A percentile compares a stretch with the other conserved stretches of the same genome.
Evolutionary conservation across 1,139 yeast species (phyloP).

Genomic region (Candida sanyaensis): DNA sequence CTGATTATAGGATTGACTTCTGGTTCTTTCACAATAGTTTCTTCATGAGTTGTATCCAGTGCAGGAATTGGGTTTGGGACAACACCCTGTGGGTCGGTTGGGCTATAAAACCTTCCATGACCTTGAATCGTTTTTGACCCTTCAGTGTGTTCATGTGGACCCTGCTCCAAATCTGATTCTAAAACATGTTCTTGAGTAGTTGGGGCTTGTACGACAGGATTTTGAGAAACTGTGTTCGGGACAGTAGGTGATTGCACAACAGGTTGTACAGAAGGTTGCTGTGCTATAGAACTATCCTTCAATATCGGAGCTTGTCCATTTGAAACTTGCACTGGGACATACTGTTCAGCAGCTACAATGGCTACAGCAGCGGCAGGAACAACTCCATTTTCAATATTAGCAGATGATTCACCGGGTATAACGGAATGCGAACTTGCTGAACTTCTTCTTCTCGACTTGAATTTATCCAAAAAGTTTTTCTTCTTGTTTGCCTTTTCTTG

Average conservation of each 20-base stretch:
- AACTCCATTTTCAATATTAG: neutral
- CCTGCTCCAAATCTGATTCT: neutral
- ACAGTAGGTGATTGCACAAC: neutral
- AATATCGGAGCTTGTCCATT: too few species aligned
- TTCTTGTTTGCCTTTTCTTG: conserved; percentile 15
- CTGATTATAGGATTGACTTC: too few species aligned
- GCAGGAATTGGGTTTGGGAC: neutral
- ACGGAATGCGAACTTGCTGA: conserved; percentile 5
- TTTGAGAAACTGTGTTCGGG: neutral
- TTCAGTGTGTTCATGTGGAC: neutral
- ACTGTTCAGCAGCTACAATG: neutral
- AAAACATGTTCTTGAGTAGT: neutral
- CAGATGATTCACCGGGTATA: neutral
- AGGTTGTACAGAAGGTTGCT: neutral
- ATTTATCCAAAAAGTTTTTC: conserved; percentile 10
- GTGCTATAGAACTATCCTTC: too few species aligned
- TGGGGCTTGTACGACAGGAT: neutral
- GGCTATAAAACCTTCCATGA: neutral
- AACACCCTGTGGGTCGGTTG: neutral
- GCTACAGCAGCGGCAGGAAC: neutral
- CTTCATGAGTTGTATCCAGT: too few species aligned
- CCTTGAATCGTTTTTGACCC: neutral
- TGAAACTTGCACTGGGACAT: neutral
- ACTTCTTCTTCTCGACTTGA: conserved; percentile 9
- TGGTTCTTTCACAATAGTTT: too few species aligned